Evolutionary conservation across 768 basidiomycete species (phyloP).

Genomic region (Russula lepida): DNA sequence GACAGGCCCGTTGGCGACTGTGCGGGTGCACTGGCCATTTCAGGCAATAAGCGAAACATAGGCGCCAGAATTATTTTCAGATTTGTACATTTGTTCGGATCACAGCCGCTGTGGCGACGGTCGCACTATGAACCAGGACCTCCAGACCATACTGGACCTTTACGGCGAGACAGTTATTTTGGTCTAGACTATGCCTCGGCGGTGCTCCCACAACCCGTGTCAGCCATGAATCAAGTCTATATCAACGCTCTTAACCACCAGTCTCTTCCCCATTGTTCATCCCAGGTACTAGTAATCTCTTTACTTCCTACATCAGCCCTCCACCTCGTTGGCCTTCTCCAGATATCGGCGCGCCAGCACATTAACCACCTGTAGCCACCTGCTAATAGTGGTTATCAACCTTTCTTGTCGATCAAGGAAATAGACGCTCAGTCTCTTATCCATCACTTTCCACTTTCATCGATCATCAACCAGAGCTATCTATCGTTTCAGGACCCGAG

Average conservation of each 20-base stretch:
- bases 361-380: slow-evolving; percentile 4
- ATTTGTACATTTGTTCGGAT: too few species aligned
- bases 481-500: background rate
- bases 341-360: slow-evolving; percentile 7
- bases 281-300: background rate
- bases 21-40: too few species aligned
- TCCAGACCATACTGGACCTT: background rate
- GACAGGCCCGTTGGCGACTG: too few species aligned
- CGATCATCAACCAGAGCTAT: slow-evolving; percentile 2
- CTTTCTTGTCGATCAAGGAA: background rate
- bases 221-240: background rate
- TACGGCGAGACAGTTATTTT: background rate
- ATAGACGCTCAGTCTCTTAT: background rate
- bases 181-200: background rate
- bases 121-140: background rate
- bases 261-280: background rate
- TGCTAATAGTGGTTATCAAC: slow-evolving; percentile 3
- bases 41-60: too few species aligned
- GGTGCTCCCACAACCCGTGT: background rate
- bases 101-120: too few species aligned
- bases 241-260: slow-evolving; percentile 4
- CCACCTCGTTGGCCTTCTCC: background rate
- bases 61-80: too few species aligned
- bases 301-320: background rate
- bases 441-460: background rate